Percentiles rank a stretch among this genome's conserved stretches.
Conservation (phyloP, 192 early-diverging fungal genomes). For the Umbelopsis ramanniana region DNA sequence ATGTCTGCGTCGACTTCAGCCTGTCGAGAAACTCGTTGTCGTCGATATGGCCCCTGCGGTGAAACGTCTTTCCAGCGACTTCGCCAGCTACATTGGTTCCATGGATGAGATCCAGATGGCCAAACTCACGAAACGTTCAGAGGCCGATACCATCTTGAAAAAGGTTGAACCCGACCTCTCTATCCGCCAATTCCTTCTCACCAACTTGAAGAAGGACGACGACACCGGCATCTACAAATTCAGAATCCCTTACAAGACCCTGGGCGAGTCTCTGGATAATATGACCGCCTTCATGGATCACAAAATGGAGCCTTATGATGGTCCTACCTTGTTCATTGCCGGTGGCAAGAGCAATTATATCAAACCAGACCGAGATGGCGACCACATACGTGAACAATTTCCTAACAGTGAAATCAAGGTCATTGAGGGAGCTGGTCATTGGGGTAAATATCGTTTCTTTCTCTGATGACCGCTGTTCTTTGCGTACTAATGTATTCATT, state of each 20-base stretch:
- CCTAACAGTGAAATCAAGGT: slow-evolving; percentile 66
- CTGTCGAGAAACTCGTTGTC: slow-evolving; percentile 63
- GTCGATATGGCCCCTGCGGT: slow-evolving; percentile 73
- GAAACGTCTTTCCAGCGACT: slow-evolving; percentile 54
- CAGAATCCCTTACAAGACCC: slow-evolving; percentile 74
- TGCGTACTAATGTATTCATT: not conserved
- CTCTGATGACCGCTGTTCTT: not conserved
- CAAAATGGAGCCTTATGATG: slow-evolving; percentile 48
- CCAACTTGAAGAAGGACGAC: slow-evolving; percentile 78
- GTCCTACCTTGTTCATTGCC: slow-evolving; percentile 82
- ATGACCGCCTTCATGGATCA: slow-evolving; percentile 59
- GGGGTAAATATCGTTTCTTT: slow-evolving; percentile 59
- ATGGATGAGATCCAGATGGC: slow-evolving; percentile 62
- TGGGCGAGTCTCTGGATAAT: slow-evolving; percentile 58
- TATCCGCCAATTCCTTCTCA: slow-evolving; percentile 85
- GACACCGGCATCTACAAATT: slow-evolving; percentile 56
- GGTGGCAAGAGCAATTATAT: slow-evolving; percentile 76
- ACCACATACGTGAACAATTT: slow-evolving; percentile 70
- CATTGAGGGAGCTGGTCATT: slow-evolving; percentile 86
- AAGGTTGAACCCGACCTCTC: slow-evolving; percentile 53
- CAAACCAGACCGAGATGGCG: slow-evolving; percentile 46
- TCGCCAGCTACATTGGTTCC: slow-evolving; percentile 56
- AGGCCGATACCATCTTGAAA: slow-evolving; percentile 63
- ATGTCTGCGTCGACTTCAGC: slow-evolving; percentile 56
- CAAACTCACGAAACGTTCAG: slow-evolving; percentile 54